Conservation (phyloP, 164 flowering plant species). For the Santalum album region DNA sequence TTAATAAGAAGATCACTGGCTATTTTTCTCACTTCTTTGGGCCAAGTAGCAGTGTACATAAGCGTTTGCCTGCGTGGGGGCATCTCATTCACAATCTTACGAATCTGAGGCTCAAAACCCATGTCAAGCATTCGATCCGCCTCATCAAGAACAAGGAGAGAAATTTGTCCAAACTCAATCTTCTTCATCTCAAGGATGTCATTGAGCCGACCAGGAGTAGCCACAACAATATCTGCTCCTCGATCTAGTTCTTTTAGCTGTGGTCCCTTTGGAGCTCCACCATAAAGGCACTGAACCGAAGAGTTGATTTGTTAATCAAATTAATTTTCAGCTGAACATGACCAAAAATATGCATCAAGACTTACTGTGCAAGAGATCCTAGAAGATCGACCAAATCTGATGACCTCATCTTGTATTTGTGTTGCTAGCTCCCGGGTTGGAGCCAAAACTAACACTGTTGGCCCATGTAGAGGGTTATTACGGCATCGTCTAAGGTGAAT, state of each 20-base stretch:
- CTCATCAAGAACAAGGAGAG: slow-evolving; percentile 91
- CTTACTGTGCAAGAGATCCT: slow-evolving; percentile 75
- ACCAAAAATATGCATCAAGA: background rate
- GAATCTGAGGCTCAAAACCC: slow-evolving; percentile 98
- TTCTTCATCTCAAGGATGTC: slow-evolving; percentile 85
- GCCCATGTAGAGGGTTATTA: slow-evolving; percentile 69
- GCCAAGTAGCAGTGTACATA: slow-evolving; percentile 98
- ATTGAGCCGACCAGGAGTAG: slow-evolving; percentile 95
- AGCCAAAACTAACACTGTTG: slow-evolving; percentile 78
- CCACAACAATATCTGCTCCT: slow-evolving; percentile 87
- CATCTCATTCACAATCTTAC: slow-evolving; percentile 85
- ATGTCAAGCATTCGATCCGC: slow-evolving; percentile 97
- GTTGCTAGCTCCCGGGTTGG: slow-evolving; percentile 95
- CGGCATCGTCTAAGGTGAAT: slow-evolving; percentile 52
- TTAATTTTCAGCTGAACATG: slow-evolving; percentile 1
- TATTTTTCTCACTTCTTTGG: slow-evolving; percentile 87
- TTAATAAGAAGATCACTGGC: slow-evolving; percentile 77
- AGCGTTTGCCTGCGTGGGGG: slow-evolving; percentile 88
- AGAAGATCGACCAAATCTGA: slow-evolving; percentile 80
- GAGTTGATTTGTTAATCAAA: slow-evolving; percentile 1
- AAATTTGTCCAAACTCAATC: slow-evolving; percentile 68
- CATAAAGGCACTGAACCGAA: slow-evolving; percentile 71
- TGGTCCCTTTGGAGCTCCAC: slow-evolving; percentile 85
- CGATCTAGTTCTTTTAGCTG: slow-evolving; percentile 77
- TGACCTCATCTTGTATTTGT: slow-evolving; percentile 85